Evolutionary conservation across 1,284 basidiomycete species (phyloP), one percentile per base, ranked within the genome.

Genomic region (Lignosus rhinocerotis): DNA sequence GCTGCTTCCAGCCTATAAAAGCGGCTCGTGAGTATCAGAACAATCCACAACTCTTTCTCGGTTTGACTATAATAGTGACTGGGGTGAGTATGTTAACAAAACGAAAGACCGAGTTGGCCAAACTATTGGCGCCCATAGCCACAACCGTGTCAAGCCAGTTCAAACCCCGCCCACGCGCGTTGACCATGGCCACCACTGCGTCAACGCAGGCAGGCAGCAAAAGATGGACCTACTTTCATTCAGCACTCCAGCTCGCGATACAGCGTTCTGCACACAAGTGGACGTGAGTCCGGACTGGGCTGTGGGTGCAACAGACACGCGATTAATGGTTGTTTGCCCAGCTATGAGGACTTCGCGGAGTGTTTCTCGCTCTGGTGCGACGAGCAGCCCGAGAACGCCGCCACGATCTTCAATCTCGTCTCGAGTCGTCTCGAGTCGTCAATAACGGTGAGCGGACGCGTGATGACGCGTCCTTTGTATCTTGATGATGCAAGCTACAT

Each of bases 231-330:
- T 84, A 88, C 68, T 91, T 91, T 60, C 83, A 86, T 60, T 86
- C 87, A 1, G 90, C 89, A 0, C 72, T 92, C 31, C 86, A 90
- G 67, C 81, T 89, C 12, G 89, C 89, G 14, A 83, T 89, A 25
- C 87, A 88, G 66, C 79, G 87, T 19, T 81, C 87, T n/a, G 83
- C 88, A 4, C 86, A 88, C 70, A 90, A 90, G 67, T 92, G 90
- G 89, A 87, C 87, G 89, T 90, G 65, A 67, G 88, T 84, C 49
- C 19, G 14, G 42, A 32, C 6, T 10, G 33, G n/a, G 21, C 9
- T 58, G 38, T 58, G 51, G 44, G 48, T 54, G 49, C 31, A 31
- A 33, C 44, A 39, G 16, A 41, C 14, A 43, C 51, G 49, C 48
- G 41, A 41, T 39, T 55, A 0, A 55, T 41, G 33, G 38, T 7